Evolutionary conservation across 352 stramenopile species (phyloP).

Genomic region (Peronospora farinosa): DNA sequence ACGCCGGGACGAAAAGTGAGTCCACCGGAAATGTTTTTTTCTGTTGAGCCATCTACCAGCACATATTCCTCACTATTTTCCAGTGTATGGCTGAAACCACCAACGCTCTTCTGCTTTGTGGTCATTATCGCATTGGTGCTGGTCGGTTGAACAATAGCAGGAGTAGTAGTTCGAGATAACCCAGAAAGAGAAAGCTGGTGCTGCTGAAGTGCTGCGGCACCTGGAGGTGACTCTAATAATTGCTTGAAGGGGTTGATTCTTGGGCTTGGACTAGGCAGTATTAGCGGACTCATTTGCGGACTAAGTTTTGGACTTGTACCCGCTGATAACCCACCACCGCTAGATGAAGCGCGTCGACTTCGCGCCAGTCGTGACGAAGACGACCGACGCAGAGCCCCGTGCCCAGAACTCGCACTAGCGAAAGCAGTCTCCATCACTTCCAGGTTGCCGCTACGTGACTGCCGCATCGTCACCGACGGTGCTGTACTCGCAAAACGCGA

Average conservation of each 20-base stretch:
- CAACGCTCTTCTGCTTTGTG: conserved; percentile 18
- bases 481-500: conserved; percentile 27
- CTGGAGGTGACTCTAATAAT: conserved; percentile 36
- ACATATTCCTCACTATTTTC: conserved; percentile 67
- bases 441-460: conserved; percentile 53
- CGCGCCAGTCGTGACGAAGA: conserved; percentile 43
- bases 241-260: conserved; percentile 75
- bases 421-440: conserved; percentile 66
- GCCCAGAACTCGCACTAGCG: conserved; percentile 45
- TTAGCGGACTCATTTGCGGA: conserved; percentile 62
- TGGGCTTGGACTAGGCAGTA: conserved; percentile 51
- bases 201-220: conserved; percentile 23
- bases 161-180: conserved; percentile 17
- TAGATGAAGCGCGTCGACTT: conserved; percentile 52
- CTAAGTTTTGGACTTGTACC: conserved; percentile 51
- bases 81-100: conserved; percentile 17
- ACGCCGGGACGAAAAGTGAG: conserved; percentile 2
- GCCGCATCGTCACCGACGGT: conserved; percentile 24
- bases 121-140: conserved; percentile 7
- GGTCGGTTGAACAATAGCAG: conserved; percentile 3
- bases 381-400: conserved; percentile 41
- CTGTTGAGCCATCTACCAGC: conserved; percentile 42
- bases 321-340: conserved; percentile 19
- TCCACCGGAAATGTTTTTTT: conserved; percentile 19
- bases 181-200: conserved; percentile 13